Conservation (phyloP, 2,329 filamentous ascomycete genomes). For the Chaetomium strumarium region DNA sequence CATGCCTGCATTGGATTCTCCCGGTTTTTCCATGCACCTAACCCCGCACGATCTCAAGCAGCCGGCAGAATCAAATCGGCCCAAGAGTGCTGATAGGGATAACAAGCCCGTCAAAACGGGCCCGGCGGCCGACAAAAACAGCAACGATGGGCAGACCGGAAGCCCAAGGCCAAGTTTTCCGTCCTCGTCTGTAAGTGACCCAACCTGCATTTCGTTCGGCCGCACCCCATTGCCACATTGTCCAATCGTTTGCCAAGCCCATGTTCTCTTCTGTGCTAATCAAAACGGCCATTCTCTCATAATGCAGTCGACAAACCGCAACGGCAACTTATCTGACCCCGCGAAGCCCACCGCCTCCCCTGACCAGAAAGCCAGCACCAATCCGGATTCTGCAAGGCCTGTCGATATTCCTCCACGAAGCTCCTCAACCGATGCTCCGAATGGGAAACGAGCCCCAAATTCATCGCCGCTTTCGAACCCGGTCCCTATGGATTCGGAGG, state of each 20-base stretch:
- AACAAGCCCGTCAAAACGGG: conserved; percentile 34
- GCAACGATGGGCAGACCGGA: conserved; percentile 41
- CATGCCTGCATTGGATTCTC: conserved; percentile 59
- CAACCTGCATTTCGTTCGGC: conserved; percentile 13
- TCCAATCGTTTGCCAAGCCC: conserved; percentile 38
- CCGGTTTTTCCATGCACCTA: conserved; percentile 36
- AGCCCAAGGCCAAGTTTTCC: conserved; percentile 38
- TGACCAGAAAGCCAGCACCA: conserved; percentile 40
- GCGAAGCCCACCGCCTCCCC: conserved; percentile 48
- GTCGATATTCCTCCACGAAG: conserved; percentile 56
- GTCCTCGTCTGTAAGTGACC: conserved; percentile 54
- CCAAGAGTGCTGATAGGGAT: conserved; percentile 34
- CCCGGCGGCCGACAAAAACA: conserved; percentile 30
- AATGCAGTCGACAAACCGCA: conserved; percentile 54
- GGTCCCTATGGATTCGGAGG: conserved; percentile 54
- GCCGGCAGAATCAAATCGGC: conserved; percentile 31
- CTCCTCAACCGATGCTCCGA: conserved; percentile 60
- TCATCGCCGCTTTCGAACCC: conserved; percentile 72
- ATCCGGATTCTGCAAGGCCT: conserved; percentile 48
- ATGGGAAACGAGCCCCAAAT: conserved; percentile 50
- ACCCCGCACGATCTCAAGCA: conserved; percentile 35
- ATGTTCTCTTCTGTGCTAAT: conserved; percentile 35
- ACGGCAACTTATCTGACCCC: conserved; percentile 45
- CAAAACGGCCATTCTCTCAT: conserved; percentile 38
- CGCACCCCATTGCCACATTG: conserved; percentile 27